These are phyloP conservation scores for Backusella tarrabulga DNA, from an alignment of 192 early-diverging fungal genomes.

Conservation along the genomic window DNA sequence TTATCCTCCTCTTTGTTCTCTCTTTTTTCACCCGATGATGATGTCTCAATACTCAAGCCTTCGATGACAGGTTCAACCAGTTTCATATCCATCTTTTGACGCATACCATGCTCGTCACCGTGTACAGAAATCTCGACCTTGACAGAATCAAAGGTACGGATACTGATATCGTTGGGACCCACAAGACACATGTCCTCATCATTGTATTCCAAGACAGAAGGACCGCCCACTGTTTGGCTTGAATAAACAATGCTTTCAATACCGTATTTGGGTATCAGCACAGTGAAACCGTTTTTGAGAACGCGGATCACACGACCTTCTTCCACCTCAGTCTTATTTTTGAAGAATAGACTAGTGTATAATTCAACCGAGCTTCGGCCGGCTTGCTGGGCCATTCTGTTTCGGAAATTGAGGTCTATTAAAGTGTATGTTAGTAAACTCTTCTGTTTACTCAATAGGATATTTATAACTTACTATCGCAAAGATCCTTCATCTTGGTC, in stretches of 20 bases:
- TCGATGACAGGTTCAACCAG: constrained; percentile 52
- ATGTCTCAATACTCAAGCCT: constrained; percentile 43
- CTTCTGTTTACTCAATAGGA: neutral
- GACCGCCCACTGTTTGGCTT: constrained; percentile 16
- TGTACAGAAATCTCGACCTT: constrained; percentile 69
- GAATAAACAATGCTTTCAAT: constrained; percentile 93
- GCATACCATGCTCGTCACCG: constrained; percentile 55
- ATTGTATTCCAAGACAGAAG: constrained; percentile 40
- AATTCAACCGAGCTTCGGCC: constrained; percentile 92
- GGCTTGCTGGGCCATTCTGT: constrained; percentile 96
- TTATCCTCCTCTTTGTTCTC: neutral
- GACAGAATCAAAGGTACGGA: constrained; percentile 82
- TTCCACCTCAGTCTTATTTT: constrained; percentile 82
- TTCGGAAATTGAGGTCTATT: constrained; percentile 81
- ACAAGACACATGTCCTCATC: constrained; percentile 41
- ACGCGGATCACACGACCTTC: constrained; percentile 89
- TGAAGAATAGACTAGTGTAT: constrained; percentile 96
- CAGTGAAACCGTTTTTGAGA: constrained; percentile 93
- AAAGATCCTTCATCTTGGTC: constrained; percentile 75
- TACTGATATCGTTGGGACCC: constrained; percentile 38
- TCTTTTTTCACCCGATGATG: constrained; percentile 7
- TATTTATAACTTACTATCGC: constrained; percentile 57
- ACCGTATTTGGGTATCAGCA: constrained; percentile 87
- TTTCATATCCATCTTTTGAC: constrained; percentile 62
- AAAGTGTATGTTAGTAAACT: neutral